phyloP scores from a whole-genome alignment of 345 rosid species.

The Streptanthus diversifolius region DNA sequence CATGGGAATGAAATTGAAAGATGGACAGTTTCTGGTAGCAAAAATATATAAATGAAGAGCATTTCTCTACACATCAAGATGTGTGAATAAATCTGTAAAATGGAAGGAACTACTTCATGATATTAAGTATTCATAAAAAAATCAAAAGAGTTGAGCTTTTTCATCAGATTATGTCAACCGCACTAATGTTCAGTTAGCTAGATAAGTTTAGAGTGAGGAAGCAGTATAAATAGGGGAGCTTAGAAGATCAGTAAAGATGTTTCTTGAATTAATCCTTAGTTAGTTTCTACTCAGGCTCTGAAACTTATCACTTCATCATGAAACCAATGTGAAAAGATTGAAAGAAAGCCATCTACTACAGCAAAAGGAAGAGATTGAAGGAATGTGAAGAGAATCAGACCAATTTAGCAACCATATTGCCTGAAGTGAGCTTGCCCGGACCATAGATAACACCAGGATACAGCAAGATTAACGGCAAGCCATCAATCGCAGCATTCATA shows the following conservation, averaged over 20 bases:
- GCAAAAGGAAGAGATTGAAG: not conserved
- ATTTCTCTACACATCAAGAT: not conserved
- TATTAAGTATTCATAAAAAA: not conserved
- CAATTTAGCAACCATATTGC: constrained; percentile 68
- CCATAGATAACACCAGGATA: constrained; percentile 93
- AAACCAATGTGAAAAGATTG: no score
- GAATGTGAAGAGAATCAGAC: constrained; percentile 40
- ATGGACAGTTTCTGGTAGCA: not conserved
- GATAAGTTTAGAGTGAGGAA: not conserved
- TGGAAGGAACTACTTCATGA: not conserved
- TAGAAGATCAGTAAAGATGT: not conserved
- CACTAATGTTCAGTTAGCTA: no score
- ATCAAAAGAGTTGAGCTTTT: not conserved
- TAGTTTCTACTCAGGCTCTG: not conserved
- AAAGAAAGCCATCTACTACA: not conserved
- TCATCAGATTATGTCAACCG: not conserved
- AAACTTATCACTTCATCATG: not conserved
- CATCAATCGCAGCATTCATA: constrained; percentile 58
- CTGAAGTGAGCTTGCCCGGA: constrained; percentile 73
- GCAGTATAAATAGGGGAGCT: not conserved
- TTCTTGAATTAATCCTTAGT: not conserved
- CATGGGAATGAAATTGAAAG: not conserved
- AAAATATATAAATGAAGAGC: not conserved
- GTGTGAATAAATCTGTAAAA: no score
- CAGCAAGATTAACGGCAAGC: constrained; percentile 58